Evolutionary conservation across 1,284 basidiomycete species (phyloP).

Genomic region (Rhodotorula sp.): DNA sequence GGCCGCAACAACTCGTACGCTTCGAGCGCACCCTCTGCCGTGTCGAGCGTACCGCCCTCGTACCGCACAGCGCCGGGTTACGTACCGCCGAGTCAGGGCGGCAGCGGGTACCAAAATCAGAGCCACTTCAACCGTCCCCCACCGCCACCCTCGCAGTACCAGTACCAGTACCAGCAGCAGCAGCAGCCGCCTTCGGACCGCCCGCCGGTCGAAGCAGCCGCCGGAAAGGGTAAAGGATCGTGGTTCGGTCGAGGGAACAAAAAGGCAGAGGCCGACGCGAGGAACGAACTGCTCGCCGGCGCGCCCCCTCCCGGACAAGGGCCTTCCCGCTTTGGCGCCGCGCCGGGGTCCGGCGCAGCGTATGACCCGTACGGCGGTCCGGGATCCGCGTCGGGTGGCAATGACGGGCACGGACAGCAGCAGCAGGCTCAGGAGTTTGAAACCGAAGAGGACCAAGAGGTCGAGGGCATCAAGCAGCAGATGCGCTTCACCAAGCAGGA

Average conservation of each 20-base stretch:
- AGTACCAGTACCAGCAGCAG: constrained; percentile 9
- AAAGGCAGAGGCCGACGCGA: constrained; percentile 16
- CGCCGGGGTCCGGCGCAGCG: neutral
- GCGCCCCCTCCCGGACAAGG: constrained; percentile 26
- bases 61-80: constrained; percentile 33
- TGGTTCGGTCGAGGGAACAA: constrained; percentile 33
- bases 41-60: constrained; percentile 27
- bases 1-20: neutral
- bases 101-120: constrained; percentile 23
- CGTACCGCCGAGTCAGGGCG: constrained; percentile 35
- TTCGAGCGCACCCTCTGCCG: constrained; percentile 7
- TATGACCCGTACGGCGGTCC: constrained; percentile 1
- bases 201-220: constrained; percentile 1
- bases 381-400: neutral
- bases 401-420: neutral
- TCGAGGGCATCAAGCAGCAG: constrained; percentile 94
- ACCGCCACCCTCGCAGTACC: constrained; percentile 7
- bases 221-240: constrained; percentile 19
- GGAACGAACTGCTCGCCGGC: constrained; percentile 27
- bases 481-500: constrained; percentile 91
- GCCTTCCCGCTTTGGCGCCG: neutral
- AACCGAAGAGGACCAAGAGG: constrained; percentile 90
- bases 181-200: neutral
- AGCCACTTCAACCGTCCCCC: constrained; percentile 24
- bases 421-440: constrained; percentile 26